Evolutionary conservation across 73 alveolate genomes (phyloP), one percentile per base, ranked within the genome.

Genomic region (Blepharisma japonicum): DNA sequence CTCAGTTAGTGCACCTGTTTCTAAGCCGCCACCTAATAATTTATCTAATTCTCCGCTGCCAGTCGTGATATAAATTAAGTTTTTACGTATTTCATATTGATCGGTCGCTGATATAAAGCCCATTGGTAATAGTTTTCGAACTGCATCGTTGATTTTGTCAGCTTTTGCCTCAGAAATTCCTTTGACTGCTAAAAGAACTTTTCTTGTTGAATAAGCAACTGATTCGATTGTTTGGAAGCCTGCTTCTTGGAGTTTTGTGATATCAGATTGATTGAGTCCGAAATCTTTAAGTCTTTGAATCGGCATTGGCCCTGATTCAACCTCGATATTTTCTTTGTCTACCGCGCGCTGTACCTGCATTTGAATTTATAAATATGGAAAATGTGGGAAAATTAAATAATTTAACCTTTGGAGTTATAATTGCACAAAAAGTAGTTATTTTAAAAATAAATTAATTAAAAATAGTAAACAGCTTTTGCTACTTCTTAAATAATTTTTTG

Each of bases 21-120:
- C 98, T 56, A 96, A 79, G 42, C 99, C 99, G 45, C 99, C 99
- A 66, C 97, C 94, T 48, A 95, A 85, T 56, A 95, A 87, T 51
- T 79, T 86, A 77, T 95, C 99, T 27, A 95, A 86, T 72, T 83
- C 84, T 56, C 80, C 79, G 7, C 92, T 66, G 3, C 99, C 99
- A 38, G 99, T 91, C 53, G 99, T 79, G 18, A 95, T 45, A 67
- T 86, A 86, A 39, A 93, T 93, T 67, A 95, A 71, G 51, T 85
- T 86, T 77, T 92, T 88, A 56, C 98, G 78, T 72, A 88, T 77
- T 68, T 86, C 95, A 56, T 91, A 79, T 45, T 81, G 86, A 25
- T 86, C 89, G 42, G 93, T 78, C 49, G 98, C 96, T 39, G 97
- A 90, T 66, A 83, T 82, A 76, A 96, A 95, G 25, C 95, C 95